Base-by-base conservation (phyloP, 805 yeast species). In the Pichia thaimueangensis region DNA sequence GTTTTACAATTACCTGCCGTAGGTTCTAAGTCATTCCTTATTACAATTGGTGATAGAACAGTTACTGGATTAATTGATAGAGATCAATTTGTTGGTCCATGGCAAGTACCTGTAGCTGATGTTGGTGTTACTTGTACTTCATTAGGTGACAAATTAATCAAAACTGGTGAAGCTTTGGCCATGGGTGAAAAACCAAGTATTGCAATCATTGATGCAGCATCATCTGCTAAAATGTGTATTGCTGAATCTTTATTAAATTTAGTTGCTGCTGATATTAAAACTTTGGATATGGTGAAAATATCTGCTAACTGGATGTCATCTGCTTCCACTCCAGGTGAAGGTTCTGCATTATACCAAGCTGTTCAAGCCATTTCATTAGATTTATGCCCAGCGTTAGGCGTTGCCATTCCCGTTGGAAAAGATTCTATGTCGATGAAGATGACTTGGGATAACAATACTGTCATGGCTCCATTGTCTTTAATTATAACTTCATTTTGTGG, bases 251-350 rank as follows among this genome's bases (percentile, higher is more conserved):
- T 93, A 57, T 64, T 88, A 63, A 93, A 93, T 61, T 59, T 91
- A 35, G 76, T 80, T 54, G 97, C 98, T 29, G 94, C 97, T 30
- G 95, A 93, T 62, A 73, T 93, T 45, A 76, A 82, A 45, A 69
- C 80, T 7, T 69, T 91, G 47, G 80, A 80, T 48, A 74, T 79
- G 51, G 79, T 93, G 42, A 86, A 89, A 58, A 68, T 93, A 45
- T 86, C 96, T 40, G 99, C 99, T 35, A 93, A 93, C 70, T 93
- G 99, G 99, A 93, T 93, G 99, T 81, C 96, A 10, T 89, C 97
- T 38, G 96, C 98, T 22, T 73, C 91, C 28, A 95, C 89, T 56
- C 78, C 78, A 19, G 97, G 97, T 56, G 98, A 93, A 66, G 98
- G 98, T 47, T 74, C 94, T 40, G 89, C 87, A 49, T 71, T 93